Evolutionary conservation across 768 basidiomycete genomes (phyloP).

Genomic region (Pisolithus sp.): DNA sequence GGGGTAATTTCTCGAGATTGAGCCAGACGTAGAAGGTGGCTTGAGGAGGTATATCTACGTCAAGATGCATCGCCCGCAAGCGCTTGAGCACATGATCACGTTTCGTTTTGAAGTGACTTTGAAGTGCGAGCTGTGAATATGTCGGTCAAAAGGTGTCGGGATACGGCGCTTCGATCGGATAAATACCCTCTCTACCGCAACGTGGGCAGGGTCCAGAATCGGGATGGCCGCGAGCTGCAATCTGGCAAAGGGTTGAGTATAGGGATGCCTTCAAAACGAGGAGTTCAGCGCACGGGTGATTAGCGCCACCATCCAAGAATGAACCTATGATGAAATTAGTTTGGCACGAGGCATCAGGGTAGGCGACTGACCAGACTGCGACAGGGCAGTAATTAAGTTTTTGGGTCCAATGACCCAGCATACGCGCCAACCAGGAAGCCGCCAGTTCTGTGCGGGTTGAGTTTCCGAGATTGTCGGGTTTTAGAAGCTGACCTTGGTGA

Average conservation of each 20-base stretch:
- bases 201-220: conserved; percentile 67
- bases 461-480: not conserved
- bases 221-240: conserved; percentile 86
- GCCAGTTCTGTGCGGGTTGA: conserved; percentile 68
- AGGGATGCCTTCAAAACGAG: not conserved
- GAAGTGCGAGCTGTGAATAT: conserved; percentile 58
- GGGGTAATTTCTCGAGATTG: conserved; percentile 70
- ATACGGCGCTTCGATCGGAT: not conserved
- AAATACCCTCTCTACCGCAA: conserved; percentile 59
- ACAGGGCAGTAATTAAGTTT: conserved; percentile 80
- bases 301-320: conserved; percentile 92
- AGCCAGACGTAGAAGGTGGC: conserved; percentile 96
- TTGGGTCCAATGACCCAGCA: conserved; percentile 94
- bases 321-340: conserved; percentile 41
- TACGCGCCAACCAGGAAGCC: conserved; percentile 90
- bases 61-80: conserved; percentile 71
- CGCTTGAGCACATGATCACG: conserved; percentile 83
- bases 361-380: conserved; percentile 62
- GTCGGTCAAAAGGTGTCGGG: not conserved
- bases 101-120: conserved; percentile 87
- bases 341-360: not conserved
- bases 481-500: conserved; percentile 64
- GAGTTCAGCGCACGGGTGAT: conserved; percentile 67
- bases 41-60: conserved; percentile 67
- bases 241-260: conserved; percentile 27